These are phyloP conservation scores for Cytospora paraplurivora DNA, from an alignment of 2,329 filamentous ascomycete species.

Conservation along the genomic window DNA sequence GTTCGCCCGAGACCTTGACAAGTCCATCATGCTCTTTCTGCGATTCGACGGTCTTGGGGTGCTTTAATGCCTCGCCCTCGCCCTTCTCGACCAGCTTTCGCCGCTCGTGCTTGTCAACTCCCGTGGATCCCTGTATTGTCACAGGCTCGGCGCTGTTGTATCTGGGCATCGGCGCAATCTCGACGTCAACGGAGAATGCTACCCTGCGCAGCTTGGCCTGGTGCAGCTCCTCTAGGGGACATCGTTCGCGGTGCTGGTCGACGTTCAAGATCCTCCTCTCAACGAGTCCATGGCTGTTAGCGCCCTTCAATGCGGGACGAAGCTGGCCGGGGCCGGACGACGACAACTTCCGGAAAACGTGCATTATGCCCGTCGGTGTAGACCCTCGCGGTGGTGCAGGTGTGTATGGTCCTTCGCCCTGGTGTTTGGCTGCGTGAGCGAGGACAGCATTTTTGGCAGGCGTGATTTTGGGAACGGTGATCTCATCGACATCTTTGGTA, in stretches of 20 bases:
- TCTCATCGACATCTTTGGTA: constrained; percentile 44
- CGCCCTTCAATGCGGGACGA: constrained; percentile 49
- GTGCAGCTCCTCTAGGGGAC: constrained; percentile 76
- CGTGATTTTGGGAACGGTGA: constrained; percentile 51
- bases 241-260: constrained; percentile 77
- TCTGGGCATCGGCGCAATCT: constrained; percentile 85
- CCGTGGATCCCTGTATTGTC: constrained; percentile 46
- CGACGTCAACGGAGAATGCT: constrained; percentile 94
- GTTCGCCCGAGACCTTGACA: constrained; percentile 46
- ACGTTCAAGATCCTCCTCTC: constrained; percentile 83
- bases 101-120: constrained; percentile 60
- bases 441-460: constrained; percentile 61
- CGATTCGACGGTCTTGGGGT: constrained; percentile 61
- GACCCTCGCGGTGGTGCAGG: constrained; percentile 70
- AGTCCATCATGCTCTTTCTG: constrained; percentile 51
- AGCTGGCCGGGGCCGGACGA: constrained; percentile 59
- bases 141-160: constrained; percentile 65
- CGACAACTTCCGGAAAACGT: constrained; percentile 80
- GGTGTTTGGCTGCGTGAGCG: constrained; percentile 55
- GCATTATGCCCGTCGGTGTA: constrained; percentile 72
- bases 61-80: constrained; percentile 74
- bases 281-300: constrained; percentile 67
- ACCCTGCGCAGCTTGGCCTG: constrained; percentile 82
- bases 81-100: constrained; percentile 67
- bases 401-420: constrained; percentile 68